phyloP scores from a whole-genome alignment of 1,284 basidiomycete genomes.

The Rugosomyces carneus region DNA sequence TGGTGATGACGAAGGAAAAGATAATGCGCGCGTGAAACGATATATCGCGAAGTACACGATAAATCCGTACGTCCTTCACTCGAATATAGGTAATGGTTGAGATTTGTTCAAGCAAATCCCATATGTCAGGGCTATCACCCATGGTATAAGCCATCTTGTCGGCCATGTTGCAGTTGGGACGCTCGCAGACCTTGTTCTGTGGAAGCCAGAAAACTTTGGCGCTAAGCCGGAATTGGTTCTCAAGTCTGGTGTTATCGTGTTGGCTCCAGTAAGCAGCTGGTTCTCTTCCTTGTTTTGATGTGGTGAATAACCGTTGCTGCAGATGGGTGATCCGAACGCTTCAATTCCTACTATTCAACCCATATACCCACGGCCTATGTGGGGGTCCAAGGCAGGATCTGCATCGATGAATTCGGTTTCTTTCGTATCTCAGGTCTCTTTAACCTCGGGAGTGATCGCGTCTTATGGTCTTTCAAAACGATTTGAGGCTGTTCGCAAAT shows the following conservation, averaged over 20 bases:
- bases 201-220: constrained; percentile 92
- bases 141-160: constrained; percentile 86
- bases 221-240: constrained; percentile 88
- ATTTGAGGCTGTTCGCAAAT: constrained; percentile 71
- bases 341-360: constrained; percentile 93
- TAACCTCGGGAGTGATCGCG: constrained; percentile 56
- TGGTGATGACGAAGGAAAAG: constrained; percentile 63
- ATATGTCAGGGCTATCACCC: constrained; percentile 75
- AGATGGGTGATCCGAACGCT: constrained; percentile 88
- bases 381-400: constrained; percentile 66
- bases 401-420: constrained; percentile 75
- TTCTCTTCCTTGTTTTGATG: constrained; percentile 49
- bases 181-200: constrained; percentile 91
- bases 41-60: constrained; percentile 97
- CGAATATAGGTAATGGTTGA: background rate
- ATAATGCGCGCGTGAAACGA: constrained; percentile 96
- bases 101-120: background rate
- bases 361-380: constrained; percentile 79
- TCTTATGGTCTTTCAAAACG: constrained; percentile 81
- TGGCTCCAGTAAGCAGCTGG: constrained; percentile 75
- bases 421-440: constrained; percentile 76
- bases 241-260: constrained; percentile 92
- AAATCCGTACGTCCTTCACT: constrained; percentile 70
- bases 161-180: constrained; percentile 82
- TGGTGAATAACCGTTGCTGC: constrained; percentile 46